Conservation (phyloP, 306 rosid genomes). For the Cucumis sativus region Cucumber_9930_V3 NC_026657.2:12729501-12730000, state of each 20-base stretch:
- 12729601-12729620: neutral
- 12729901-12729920: neutral
- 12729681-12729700: neutral
- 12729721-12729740: too few relatives aligned
- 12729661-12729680: neutral
- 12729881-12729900: neutral
- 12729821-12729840: neutral
- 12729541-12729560: too few relatives aligned
- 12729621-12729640: neutral
- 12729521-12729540: too few relatives aligned
- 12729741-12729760: too few relatives aligned
- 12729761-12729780: neutral
- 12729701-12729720: neutral
- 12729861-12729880: neutral
- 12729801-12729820: neutral
- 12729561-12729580: too few relatives aligned
- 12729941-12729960: neutral
- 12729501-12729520: too few relatives aligned
- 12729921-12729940: neutral
- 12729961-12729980: neutral
- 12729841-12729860: neutral
- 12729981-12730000: neutral
- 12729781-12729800: neutral
- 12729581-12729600: too few relatives aligned
- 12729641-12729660: neutral